Evolutionary conservation across 1,284 basidiomycete species (phyloP).

Genomic region (Tylopilus sp.): DNA sequence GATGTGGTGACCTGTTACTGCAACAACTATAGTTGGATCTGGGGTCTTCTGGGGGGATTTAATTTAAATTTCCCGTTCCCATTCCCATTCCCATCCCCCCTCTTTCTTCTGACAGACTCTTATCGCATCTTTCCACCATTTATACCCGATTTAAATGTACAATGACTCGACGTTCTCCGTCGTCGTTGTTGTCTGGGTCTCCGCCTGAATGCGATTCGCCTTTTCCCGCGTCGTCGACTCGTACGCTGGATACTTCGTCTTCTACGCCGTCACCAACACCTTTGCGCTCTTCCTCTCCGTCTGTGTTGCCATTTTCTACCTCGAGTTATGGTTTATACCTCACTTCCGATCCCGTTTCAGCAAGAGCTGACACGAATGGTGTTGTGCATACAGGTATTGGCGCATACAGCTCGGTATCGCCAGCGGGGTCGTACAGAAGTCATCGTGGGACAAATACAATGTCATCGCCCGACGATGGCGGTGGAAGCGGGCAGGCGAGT

Average conservation of each 20-base stretch:
- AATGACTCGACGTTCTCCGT: conserved; percentile 18
- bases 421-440: conserved; percentile 35
- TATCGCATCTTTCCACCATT: neutral
- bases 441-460: conserved; percentile 26
- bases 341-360: neutral
- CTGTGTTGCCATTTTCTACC: neutral
- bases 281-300: neutral
- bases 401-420: conserved; percentile 28
- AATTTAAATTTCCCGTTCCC: neutral
- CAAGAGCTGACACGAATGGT: conserved; percentile 25
- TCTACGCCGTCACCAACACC: conserved; percentile 19
- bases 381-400: conserved; percentile 25
- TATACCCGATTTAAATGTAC: neutral
- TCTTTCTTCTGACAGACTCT: conserved; percentile 17
- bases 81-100: neutral
- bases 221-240: conserved; percentile 13
- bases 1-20: conserved; percentile 10
- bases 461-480: conserved; percentile 27
- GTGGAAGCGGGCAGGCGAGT: conserved; percentile 23
- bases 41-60: neutral
- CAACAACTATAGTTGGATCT: conserved; percentile 1
- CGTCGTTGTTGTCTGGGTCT: conserved; percentile 4
- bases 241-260: conserved; percentile 12
- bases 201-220: neutral
- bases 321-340: neutral